Percentiles rank a stretch among this genome's conserved stretches.
phyloP scores from a whole-genome alignment of 805 yeast species.

The Wickerhamiella kazuoi region DNA sequence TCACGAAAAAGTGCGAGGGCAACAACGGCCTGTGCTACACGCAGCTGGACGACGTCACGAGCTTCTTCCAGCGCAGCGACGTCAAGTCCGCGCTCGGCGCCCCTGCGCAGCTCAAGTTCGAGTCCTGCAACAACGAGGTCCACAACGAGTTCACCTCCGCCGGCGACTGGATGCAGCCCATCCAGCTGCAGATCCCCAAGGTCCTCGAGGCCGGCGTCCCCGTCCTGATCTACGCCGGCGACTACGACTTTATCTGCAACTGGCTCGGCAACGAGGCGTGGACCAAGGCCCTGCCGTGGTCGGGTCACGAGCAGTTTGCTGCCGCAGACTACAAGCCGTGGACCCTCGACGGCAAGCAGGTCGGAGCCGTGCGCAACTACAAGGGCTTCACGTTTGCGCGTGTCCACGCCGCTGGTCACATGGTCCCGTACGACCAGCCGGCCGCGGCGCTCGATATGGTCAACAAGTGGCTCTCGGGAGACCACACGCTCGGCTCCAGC shows the following conservation, averaged over 20 bases:
- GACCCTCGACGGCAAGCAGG: constrained; percentile 26
- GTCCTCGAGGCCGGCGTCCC: constrained; percentile 54
- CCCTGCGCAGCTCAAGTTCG: constrained; percentile 42
- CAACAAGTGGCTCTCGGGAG: constrained; percentile 52
- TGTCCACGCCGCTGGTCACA: constrained; percentile 76
- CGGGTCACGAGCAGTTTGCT: constrained; percentile 32
- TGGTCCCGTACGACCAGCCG: constrained; percentile 92
- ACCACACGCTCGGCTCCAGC: neutral
- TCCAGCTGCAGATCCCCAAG: constrained; percentile 37
- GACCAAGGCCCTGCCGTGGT: constrained; percentile 55
- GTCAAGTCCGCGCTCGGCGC: constrained; percentile 72
- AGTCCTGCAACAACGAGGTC: constrained; percentile 62
- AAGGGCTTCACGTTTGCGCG: constrained; percentile 62
- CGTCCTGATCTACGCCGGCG: constrained; percentile 83
- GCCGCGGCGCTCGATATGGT: constrained; percentile 64
- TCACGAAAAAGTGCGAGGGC: constrained; percentile 31
- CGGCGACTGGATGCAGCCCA: constrained; percentile 55
- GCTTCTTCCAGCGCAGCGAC: constrained; percentile 56
- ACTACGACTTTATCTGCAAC: constrained; percentile 81
- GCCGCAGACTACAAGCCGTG: constrained; percentile 18
- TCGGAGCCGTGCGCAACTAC: constrained; percentile 48
- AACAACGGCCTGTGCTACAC: constrained; percentile 43
- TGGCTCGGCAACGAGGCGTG: constrained; percentile 85
- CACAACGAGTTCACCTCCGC: constrained; percentile 53
- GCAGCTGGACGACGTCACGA: constrained; percentile 50